Evolutionary conservation across 306 rosid species (phyloP).

Genomic region (Cyclanthera cordifolia): DNA sequence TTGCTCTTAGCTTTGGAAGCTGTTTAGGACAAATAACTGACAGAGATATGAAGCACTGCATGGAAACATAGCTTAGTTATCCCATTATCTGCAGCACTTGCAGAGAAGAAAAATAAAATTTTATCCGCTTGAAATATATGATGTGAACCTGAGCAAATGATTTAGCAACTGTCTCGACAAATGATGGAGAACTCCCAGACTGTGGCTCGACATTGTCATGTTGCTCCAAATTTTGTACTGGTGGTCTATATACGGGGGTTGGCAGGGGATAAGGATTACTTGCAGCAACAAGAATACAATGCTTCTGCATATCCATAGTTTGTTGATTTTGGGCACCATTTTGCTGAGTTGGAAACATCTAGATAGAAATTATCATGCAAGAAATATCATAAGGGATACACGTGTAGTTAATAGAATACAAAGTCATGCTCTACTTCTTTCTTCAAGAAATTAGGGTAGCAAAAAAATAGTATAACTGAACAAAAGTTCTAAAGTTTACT

Average conservation of each 20-base stretch:
- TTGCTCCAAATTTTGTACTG: constrained; percentile 60
- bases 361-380: constrained; percentile 18
- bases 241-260: constrained; percentile 79
- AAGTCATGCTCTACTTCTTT: neutral
- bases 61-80: constrained; percentile 12
- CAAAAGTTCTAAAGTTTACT: neutral
- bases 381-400: constrained; percentile 15
- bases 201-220: constrained; percentile 58
- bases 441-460: neutral
- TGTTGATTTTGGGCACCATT: constrained; percentile 67
- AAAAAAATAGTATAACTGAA: neutral
- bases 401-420: neutral
- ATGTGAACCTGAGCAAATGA: constrained; percentile 61
- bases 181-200: constrained; percentile 54
- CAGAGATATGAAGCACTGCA: constrained; percentile 79
- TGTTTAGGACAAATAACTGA: constrained; percentile 88
- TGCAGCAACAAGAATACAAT: constrained; percentile 82
- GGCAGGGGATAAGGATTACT: constrained; percentile 85
- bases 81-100: neutral
- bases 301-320: constrained; percentile 65
- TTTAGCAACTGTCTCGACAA: constrained; percentile 86
- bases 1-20: constrained; percentile 65
- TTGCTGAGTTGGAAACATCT: constrained; percentile 74
- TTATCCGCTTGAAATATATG: constrained; percentile 3
- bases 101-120: neutral